Conservation (phyloP, 2,329 filamentous ascomycete species). For the Ceratocystis eucalypticola region DNA sequence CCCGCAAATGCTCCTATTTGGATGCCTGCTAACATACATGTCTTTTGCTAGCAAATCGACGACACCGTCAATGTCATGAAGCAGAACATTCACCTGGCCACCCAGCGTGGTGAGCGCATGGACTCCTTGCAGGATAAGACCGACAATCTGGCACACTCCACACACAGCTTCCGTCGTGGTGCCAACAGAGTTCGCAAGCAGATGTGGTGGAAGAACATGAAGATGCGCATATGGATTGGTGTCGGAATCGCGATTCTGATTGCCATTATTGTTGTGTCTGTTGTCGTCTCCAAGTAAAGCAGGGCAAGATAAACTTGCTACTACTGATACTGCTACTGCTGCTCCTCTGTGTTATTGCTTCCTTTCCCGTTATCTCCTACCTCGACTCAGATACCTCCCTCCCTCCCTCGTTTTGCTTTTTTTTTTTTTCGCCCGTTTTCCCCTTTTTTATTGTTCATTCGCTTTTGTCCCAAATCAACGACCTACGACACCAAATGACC, state of each 20-base stretch:
- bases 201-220: slow-evolving; percentile 99
- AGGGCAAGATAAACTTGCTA: no score
- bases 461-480: not conserved
- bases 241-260: slow-evolving; percentile 82
- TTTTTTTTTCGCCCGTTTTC: not conserved
- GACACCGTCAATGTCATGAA: slow-evolving; percentile 91
- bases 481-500: not conserved
- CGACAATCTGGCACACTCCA: slow-evolving; percentile 81
- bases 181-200: slow-evolving; percentile 93
- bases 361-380: not conserved
- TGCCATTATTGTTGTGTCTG: slow-evolving; percentile 84
- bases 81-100: slow-evolving; percentile 94
- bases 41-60: slow-evolving; percentile 69
- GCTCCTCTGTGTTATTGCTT: not conserved
- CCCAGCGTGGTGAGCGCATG: slow-evolving; percentile 78
- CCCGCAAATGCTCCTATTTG: not conserved
- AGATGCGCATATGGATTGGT: slow-evolving; percentile 97
- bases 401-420: not conserved
- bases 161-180: slow-evolving; percentile 88
- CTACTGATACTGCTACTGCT: not conserved
- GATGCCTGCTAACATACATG: slow-evolving; percentile 20
- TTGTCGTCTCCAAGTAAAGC: slow-evolving; percentile 29
- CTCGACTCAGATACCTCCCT: not conserved
- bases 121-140: slow-evolving; percentile 88
- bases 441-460: not conserved